A percentile compares a stretch with the other conserved stretches of the same genome.
Evolutionary conservation across 345 rosid genomes (phyloP).

Genomic region (Aquilaria sinensis): DNA sequence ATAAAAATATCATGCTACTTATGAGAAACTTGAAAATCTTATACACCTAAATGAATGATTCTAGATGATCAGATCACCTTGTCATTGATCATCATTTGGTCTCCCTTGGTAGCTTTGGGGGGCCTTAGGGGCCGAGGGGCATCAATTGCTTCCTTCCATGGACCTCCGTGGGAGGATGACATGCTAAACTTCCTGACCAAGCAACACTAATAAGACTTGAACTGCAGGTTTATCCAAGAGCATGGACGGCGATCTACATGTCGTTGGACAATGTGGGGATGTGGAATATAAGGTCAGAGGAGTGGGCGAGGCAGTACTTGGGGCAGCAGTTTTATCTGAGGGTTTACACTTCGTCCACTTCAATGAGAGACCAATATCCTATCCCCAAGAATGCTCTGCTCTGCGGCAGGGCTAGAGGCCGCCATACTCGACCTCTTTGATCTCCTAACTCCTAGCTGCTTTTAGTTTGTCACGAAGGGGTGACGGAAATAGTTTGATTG

Average conservation of each 20-base stretch:
- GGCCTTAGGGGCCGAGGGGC: too few relatives aligned
- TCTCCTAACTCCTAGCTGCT: neutral
- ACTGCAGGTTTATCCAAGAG: constrained; percentile 71
- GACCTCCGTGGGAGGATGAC: neutral
- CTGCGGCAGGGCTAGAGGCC: constrained; percentile 78
- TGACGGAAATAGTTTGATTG: constrained; percentile 21
- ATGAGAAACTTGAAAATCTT: too few relatives aligned
- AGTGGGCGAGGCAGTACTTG: constrained; percentile 84
- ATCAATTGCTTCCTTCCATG: neutral
- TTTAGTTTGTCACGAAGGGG: constrained; percentile 48
- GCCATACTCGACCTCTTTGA: constrained; percentile 57
- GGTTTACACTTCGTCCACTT: constrained; percentile 62
- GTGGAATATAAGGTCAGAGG: constrained; percentile 96
- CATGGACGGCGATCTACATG: constrained; percentile 87
- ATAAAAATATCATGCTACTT: neutral
- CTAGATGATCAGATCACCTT: too few relatives aligned
- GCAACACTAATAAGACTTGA: too few relatives aligned
- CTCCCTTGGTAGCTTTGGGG: too few relatives aligned
- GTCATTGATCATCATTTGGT: too few relatives aligned
- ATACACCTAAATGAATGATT: too few relatives aligned
- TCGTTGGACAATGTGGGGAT: constrained; percentile 93
- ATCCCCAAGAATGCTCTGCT: constrained; percentile 87
- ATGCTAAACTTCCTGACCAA: too few relatives aligned
- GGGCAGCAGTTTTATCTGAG: constrained; percentile 90
- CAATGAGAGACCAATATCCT: constrained; percentile 70